Conservation (phyloP, 139 green algal genomes). For the Picochlorum sp. region DNA sequence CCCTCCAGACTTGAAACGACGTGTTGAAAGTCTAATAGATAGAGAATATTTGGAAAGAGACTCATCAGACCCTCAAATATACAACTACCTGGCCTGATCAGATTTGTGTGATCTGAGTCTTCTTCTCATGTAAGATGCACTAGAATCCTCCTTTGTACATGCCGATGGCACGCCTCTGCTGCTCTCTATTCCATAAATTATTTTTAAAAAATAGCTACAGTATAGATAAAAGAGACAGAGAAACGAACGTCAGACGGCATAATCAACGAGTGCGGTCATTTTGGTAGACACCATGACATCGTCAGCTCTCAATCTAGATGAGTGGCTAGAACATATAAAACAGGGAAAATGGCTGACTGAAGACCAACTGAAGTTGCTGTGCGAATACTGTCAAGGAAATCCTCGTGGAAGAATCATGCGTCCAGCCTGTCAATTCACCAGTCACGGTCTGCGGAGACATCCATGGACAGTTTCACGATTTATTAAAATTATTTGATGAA, state of each 20-base stretch:
- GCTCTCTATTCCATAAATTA: too few species aligned
- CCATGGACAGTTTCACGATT: constrained; percentile 98
- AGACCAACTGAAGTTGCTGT: constrained; percentile 93
- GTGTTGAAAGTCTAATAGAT: constrained; percentile 97
- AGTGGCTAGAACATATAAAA: constrained; percentile 87
- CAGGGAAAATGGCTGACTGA: constrained; percentile 84
- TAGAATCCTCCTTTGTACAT: constrained; percentile 89
- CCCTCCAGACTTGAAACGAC: constrained; percentile 87
- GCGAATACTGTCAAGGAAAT: constrained; percentile 97
- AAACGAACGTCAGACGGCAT: too few species aligned
- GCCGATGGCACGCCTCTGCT: too few species aligned
- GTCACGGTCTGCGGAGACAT: constrained; percentile 99
- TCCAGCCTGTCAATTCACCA: constrained; percentile 94
- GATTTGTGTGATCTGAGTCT: constrained; percentile 49
- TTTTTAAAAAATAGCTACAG: too few species aligned
- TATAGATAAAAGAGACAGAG: too few species aligned
- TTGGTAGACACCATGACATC: not conserved
- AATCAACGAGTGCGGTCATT: too few species aligned
- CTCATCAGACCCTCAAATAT: constrained; percentile 44
- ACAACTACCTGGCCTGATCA: constrained; percentile 37
- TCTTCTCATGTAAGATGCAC: constrained; percentile 97
- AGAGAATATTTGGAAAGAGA: constrained; percentile 93
- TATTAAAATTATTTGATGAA: constrained; percentile 95
- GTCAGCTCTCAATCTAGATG: constrained; percentile 57
- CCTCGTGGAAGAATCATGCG: constrained; percentile 98